Percentiles rank a stretch among this genome's conserved stretches.
Evolutionary conservation across 2,329 filamentous ascomycete genomes (phyloP).

Genomic region (Colletotrichum graminicola): DNA sequence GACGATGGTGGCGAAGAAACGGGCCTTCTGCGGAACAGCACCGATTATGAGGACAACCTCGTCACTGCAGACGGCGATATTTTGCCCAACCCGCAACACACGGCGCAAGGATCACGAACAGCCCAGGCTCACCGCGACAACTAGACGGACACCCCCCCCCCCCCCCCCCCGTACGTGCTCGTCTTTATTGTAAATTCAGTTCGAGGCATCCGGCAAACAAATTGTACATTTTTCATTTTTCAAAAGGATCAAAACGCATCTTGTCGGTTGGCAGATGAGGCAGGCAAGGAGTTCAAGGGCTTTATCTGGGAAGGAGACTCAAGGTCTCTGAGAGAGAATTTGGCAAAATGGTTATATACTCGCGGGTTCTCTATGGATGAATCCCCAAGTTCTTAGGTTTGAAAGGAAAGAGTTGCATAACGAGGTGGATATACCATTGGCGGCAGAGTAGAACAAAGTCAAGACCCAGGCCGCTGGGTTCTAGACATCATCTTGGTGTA

Average conservation of each 20-base stretch:
- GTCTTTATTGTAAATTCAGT: conserved; percentile 34
- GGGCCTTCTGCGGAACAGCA: conserved; percentile 58
- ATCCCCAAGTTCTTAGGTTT: not conserved
- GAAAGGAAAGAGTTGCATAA: conserved; percentile 17
- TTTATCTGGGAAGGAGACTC: not conserved
- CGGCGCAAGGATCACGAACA: conserved; percentile 41
- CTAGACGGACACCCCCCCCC: conserved; percentile 23
- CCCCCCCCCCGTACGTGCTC: conserved; percentile 23
- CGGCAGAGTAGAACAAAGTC: conserved; percentile 16
- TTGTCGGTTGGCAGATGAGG: conserved; percentile 17
- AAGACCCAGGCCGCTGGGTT: conserved; percentile 5
- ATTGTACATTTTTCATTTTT: not conserved
- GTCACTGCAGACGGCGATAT: conserved; percentile 57
- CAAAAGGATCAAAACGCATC: not conserved
- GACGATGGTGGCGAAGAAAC: conserved; percentile 60
- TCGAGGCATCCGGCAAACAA: not conserved
- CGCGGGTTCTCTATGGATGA: not conserved
- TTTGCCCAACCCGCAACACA: conserved; percentile 51
- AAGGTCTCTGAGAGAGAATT: not conserved
- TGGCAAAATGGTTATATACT: not conserved
- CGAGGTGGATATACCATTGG: conserved; percentile 38
- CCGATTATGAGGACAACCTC: conserved; percentile 53
- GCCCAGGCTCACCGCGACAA: conserved; percentile 41
- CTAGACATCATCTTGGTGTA: conserved; percentile 5
- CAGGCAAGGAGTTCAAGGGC: conserved; percentile 32